These are phyloP conservation scores for Sicyos edulis DNA, from an alignment of 306 rosid species.

Conservation along the genomic window DNA sequence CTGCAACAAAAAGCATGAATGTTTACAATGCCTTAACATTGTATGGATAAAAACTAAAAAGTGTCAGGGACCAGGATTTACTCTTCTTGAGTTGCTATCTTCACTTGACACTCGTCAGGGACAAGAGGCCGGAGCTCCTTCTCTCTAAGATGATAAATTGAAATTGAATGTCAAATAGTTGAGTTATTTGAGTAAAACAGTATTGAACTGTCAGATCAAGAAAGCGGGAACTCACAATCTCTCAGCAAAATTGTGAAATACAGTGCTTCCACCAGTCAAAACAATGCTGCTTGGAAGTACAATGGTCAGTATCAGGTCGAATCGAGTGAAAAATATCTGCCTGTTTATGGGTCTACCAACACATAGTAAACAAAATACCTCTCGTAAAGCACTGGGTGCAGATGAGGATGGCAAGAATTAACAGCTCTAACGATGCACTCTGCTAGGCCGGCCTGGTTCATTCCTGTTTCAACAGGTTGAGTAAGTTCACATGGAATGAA, in stretches of 20 bases:
- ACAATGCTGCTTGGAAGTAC: slow-evolving; percentile 56
- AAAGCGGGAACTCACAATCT: slow-evolving; percentile 59
- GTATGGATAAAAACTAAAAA: not conserved
- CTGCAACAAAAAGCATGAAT: slow-evolving; percentile 38
- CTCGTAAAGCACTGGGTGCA: slow-evolving; percentile 80
- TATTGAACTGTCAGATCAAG: not conserved
- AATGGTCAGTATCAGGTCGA: slow-evolving; percentile 13
- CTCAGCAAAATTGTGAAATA: slow-evolving; percentile 71
- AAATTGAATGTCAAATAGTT: slow-evolving; percentile 3
- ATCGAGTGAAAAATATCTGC: not conserved
- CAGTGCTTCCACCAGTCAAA: slow-evolving; percentile 88
- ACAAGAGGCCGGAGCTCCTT: slow-evolving; percentile 92
- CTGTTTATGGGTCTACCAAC: not conserved
- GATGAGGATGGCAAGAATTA: slow-evolving; percentile 73
- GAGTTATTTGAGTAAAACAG: not conserved
- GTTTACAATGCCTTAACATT: not conserved
- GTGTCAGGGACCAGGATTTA: slow-evolving; percentile 24
- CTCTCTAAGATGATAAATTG: slow-evolving; percentile 44
- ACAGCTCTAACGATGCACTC: slow-evolving; percentile 88
- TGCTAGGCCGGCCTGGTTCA: slow-evolving; percentile 93
- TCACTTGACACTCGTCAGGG: slow-evolving; percentile 78
- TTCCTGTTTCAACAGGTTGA: slow-evolving; percentile 45
- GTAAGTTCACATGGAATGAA: slow-evolving; percentile 16
- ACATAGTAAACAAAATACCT: slow-evolving; percentile 37
- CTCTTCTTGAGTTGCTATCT: slow-evolving; percentile 82